Evolutionary conservation across 148 eudicot genomes (phyloP), one percentile per base, ranked within the genome.

Genomic region (Amaranthus cruentus): DNA sequence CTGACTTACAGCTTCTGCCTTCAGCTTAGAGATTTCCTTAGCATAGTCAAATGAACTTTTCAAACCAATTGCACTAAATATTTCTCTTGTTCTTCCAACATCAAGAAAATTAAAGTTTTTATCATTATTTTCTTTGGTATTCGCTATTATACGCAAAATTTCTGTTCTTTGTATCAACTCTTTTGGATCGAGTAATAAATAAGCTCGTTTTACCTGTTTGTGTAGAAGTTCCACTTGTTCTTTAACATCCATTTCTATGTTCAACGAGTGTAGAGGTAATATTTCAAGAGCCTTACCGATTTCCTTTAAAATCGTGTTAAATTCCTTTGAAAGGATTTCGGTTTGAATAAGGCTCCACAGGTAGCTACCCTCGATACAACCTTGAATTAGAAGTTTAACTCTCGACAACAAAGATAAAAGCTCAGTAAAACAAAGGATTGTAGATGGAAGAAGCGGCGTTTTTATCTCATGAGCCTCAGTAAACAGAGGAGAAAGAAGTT

Each of bases 211-310:
- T 0, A 87, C 84, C 74, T 86, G 92, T 73, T 83, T 88, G 70
- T 73, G 86, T n/a, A 88, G 79, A 66, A 88, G 90, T 55, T 88
- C 88, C 60, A 86, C 87, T 82, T 86, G 90, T 80, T 88, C 92
- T 69, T 65, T 81, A 7, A 83, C 75, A 67, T 88, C 92, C 2
- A 77, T 69, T 1, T 82, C 82, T 15, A 88, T 69, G 14, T 78
- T 71, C 28, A 88, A 81, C 83, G 75, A 81, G 55, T 81, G 77
- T 55, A 88, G 77, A 58, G 92, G 92, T n/a, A 88, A 72, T 44
- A 88, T 85, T 68, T 86, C 92, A 1, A 88, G 83, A n/a, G 85
- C 89, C 48, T 78, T 78, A 10, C 85, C 79, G 68, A 88, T 86
- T 74, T 88, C 88, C 62, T 84, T 83, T 47, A 66, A 85, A 3